Evolutionary conservation across 164 flowering plant species (phyloP).

Genomic region (Houttuynia cordata): DNA sequence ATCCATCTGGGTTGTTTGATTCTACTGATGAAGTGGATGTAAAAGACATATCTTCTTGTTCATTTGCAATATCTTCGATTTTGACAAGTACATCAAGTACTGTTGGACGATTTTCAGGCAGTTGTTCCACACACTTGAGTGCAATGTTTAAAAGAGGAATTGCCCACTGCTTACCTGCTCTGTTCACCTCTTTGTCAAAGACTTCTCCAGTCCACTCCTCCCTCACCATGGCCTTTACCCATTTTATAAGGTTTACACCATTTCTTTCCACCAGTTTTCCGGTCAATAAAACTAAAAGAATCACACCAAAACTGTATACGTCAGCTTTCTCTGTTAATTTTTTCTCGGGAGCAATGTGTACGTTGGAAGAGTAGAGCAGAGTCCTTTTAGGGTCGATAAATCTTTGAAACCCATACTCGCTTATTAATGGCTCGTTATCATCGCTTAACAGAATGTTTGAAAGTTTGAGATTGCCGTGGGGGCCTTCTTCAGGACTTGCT

Average conservation of each 20-base stretch:
- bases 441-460: slow-evolving; percentile 45
- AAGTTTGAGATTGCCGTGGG: slow-evolving; percentile 54
- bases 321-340: slow-evolving; percentile 30
- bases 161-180: slow-evolving; percentile 27
- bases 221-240: slow-evolving; percentile 54
- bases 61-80: slow-evolving; percentile 32
- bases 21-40: slow-evolving; percentile 19
- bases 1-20: slow-evolving; percentile 16
- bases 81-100: slow-evolving; percentile 32
- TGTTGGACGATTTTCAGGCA: slow-evolving; percentile 33
- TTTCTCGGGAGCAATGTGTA: slow-evolving; percentile 45
- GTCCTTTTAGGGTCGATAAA: slow-evolving; percentile 28
- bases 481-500: slow-evolving; percentile 12
- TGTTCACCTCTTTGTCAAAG: slow-evolving; percentile 43
- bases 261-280: slow-evolving; percentile 38
- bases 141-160: slow-evolving; percentile 40
- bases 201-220: slow-evolving; percentile 79
- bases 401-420: slow-evolving; percentile 38
- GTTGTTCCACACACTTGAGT: slow-evolving; percentile 32
- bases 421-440: slow-evolving; percentile 31
- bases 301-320: slow-evolving; percentile 49
- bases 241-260: slow-evolving; percentile 45
- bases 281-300: slow-evolving; percentile 44
- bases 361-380: slow-evolving; percentile 16
- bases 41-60: slow-evolving; percentile 19